Conservation (phyloP, 768 basidiomycete genomes). For the Leccinum longicurvipes region DNA sequence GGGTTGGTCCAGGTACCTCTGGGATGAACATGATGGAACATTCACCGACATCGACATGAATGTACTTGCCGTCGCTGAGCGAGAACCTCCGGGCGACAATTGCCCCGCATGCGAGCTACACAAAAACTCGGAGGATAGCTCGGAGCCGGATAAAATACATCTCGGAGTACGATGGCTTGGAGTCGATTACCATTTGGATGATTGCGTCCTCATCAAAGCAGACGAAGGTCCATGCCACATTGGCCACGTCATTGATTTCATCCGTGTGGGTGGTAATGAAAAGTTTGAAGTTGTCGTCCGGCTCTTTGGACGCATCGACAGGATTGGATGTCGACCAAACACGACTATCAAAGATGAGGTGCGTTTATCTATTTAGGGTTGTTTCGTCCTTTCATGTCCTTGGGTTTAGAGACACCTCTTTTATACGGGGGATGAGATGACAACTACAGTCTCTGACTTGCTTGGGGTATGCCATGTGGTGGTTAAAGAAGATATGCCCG, state of each 20-base stretch:
- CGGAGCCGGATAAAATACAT: slow-evolving; percentile 26
- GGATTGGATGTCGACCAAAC: slow-evolving; percentile 36
- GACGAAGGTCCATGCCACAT: slow-evolving; percentile 52
- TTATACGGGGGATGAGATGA: slow-evolving; percentile 46
- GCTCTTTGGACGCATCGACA: slow-evolving; percentile 51
- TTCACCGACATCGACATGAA: slow-evolving; percentile 42
- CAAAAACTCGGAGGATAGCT: slow-evolving; percentile 33
- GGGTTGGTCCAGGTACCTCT: slow-evolving; percentile 41
- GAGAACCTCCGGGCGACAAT: slow-evolving; percentile 42
- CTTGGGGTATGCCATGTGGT: slow-evolving; percentile 50
- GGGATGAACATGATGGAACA: slow-evolving; percentile 43
- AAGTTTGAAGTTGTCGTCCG: slow-evolving; percentile 31
- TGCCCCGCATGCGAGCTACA: slow-evolving; percentile 47
- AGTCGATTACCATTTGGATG: slow-evolving; percentile 53
- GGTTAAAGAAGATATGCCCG: slow-evolving; percentile 30
- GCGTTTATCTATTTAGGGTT: background rate
- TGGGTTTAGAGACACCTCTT: slow-evolving; percentile 55
- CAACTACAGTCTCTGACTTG: slow-evolving; percentile 36
- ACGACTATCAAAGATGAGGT: slow-evolving; percentile 57
- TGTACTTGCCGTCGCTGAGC: slow-evolving; percentile 9
- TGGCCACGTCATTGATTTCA: slow-evolving; percentile 46
- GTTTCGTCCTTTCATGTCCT: background rate
- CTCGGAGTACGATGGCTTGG: slow-evolving; percentile 48
- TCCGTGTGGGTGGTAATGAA: slow-evolving; percentile 14
- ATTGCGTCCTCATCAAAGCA: slow-evolving; percentile 54